Evolutionary conservation across 345 rosid genomes (phyloP).

Genomic region (Capsella bursapastoris): DNA sequence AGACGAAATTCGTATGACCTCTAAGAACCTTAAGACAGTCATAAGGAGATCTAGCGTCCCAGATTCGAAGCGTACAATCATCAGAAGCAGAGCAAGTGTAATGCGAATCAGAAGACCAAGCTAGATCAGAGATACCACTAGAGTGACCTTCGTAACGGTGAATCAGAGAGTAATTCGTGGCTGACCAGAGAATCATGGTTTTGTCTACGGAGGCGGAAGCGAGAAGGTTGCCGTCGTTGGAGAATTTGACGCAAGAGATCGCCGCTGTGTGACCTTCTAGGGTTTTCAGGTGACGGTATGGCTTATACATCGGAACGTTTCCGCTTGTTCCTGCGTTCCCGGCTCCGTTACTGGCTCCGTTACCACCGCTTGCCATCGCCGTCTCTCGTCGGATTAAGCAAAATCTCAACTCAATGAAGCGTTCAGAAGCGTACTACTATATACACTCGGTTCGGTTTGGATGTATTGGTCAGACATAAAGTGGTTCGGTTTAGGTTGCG

Average conservation of each 20-base stretch:
- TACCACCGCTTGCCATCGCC: constrained; percentile 48
- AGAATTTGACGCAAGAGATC: constrained; percentile 90
- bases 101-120: constrained; percentile 96
- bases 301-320: constrained; percentile 48
- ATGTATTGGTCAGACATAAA: too few relatives aligned
- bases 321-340: constrained; percentile 29
- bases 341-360: constrained; percentile 23
- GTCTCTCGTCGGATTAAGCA: constrained; percentile 3
- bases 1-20: constrained; percentile 77
- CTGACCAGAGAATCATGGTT: constrained; percentile 81
- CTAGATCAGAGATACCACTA: constrained; percentile 79
- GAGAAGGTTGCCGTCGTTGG: constrained; percentile 82
- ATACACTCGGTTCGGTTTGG: background rate
- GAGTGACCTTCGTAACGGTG: constrained; percentile 80
- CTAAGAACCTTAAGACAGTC: constrained; percentile 84
- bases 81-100: constrained; percentile 97
- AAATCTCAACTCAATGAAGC: background rate
- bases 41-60: constrained; percentile 85
- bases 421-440: too few relatives aligned
- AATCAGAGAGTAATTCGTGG: constrained; percentile 58
- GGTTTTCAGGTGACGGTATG: constrained; percentile 69
- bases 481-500: background rate
- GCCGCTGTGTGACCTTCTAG: constrained; percentile 68
- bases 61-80: constrained; percentile 90
- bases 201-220: constrained; percentile 92